These are phyloP conservation scores for Aspergillus carlsbadensis DNA, from an alignment of 495 filamentous ascomycete genomes.

Conservation along the genomic window DNA sequence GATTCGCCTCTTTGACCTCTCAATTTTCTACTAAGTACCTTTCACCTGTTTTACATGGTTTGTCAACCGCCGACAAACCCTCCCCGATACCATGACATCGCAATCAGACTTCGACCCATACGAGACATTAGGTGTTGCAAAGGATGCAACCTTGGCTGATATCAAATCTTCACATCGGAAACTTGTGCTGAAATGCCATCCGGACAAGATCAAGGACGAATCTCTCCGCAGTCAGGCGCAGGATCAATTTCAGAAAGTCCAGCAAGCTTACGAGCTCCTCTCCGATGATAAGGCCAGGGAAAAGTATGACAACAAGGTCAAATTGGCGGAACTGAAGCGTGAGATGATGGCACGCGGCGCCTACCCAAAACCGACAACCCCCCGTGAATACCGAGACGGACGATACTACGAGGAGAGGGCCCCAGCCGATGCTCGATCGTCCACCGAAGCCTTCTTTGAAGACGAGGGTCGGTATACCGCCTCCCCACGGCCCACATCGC, in stretches of 20 bases:
- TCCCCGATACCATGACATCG: conserved; percentile 52
- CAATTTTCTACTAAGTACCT: conserved; percentile 2
- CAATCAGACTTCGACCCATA: conserved; percentile 79
- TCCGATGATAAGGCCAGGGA: conserved; percentile 70
- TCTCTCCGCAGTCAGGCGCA: conserved; percentile 65
- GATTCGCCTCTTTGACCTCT: not conserved
- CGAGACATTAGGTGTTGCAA: conserved; percentile 71
- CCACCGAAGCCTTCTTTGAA: conserved; percentile 39
- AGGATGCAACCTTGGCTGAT: conserved; percentile 67
- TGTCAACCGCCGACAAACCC: conserved; percentile 9
- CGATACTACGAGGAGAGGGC: conserved; percentile 47
- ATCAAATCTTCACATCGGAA: conserved; percentile 87
- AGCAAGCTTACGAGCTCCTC: conserved; percentile 89
- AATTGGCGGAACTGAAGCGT: conserved; percentile 57
- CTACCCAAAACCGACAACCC: conserved; percentile 22
- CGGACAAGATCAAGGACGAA: conserved; percentile 88
- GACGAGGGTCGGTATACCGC: conserved; percentile 39
- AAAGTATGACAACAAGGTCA: conserved; percentile 76
- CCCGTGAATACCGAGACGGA: conserved; percentile 46
- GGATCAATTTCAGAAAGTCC: conserved; percentile 88
- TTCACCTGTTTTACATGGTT: conserved; percentile 14
- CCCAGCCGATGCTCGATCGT: conserved; percentile 42
- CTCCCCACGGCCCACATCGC: conserved; percentile 36
- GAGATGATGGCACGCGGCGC: conserved; percentile 46
- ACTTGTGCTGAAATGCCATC: conserved; percentile 89